Percentiles rank a stretch among this genome's conserved stretches.
These are phyloP conservation scores for Arthrobotrys pseudoclavata DNA, from an alignment of 2,329 filamentous ascomycete genomes.

Conservation along the genomic window DNA sequence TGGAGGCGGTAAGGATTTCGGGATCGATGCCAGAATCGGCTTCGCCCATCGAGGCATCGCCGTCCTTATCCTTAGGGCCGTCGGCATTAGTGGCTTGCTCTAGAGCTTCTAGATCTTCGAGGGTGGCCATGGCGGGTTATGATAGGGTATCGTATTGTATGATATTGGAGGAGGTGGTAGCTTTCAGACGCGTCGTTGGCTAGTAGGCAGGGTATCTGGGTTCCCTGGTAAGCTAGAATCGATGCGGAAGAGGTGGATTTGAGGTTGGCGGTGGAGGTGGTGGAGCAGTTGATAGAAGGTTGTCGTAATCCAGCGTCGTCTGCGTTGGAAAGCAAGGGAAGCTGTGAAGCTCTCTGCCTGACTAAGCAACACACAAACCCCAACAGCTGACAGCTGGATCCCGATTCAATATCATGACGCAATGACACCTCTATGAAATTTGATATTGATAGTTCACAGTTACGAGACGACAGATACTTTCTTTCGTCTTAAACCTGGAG, in stretches of 20 bases:
- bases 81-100: constrained; percentile 80
- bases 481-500: no score
- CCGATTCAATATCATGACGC: no score
- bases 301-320: constrained; percentile 39
- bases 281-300: constrained; percentile 35
- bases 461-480: no score
- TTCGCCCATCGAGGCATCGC: constrained; percentile 88
- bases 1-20: constrained; percentile 92
- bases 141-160: background rate
- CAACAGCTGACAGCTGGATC: constrained; percentile 13
- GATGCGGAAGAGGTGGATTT: constrained; percentile 5
- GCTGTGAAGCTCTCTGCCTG: constrained; percentile 56
- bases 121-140: constrained; percentile 78
- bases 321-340: constrained; percentile 52
- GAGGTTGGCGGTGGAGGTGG: constrained; percentile 30
- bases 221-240: background rate
- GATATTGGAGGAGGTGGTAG: constrained; percentile 5
- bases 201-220: background rate
- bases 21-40: constrained; percentile 82
- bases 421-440: no score
- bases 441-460: no score
- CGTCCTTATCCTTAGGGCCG: constrained; percentile 71
- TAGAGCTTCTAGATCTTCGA: constrained; percentile 91
- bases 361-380: constrained; percentile 54
- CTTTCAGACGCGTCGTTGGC: constrained; percentile 39